Base-by-base conservation (phyloP, 495 filamentous ascomycete genomes). In the Aspergillus olivimuriae region DNA sequence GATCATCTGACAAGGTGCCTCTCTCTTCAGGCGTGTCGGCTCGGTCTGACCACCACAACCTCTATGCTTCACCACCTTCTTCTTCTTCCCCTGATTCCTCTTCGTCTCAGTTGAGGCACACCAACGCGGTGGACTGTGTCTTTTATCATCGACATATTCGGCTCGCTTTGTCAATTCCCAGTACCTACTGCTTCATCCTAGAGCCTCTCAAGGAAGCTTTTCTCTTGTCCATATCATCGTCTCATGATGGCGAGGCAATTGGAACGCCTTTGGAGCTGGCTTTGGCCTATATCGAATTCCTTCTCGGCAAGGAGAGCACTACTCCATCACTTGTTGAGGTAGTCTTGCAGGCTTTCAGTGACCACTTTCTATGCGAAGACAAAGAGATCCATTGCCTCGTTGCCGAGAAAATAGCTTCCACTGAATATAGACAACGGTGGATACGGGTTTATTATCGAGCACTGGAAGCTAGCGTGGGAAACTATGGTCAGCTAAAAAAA, bases 381-480 rank as follows among this genome's bases (percentile, higher is more conserved):
- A 41, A 22, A 16, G 56, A 59, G 4, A 59, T 59, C 17, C 56
- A 59, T 36, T 44, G 48, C 9, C 10, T 53, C 11, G 18, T 59
- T 32, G 44, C 38, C 4, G 39, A 44, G 2, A 16, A 39, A 7
- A 33, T 39, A 1, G 4, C 18, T 7, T 34, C 2, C 11, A n/a
- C 39, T 2, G 36, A 44, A 1, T 17, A 51, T 39, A 44, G 42
- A 16, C 46, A 47, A 19, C 34, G 17, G 8, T 49, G 35, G 43
- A 15, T 59, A 7, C 34, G 34, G 1, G 40, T 55, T 2, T 59
- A 59, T 20, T 56, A 56, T 42, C 34, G 37, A 8, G 44, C 42
- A 5, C 18, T 47, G 16, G 44, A 48, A 15, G 41, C 43, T 5
- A 41, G 34, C 9, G 39, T 33, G 0, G 18, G 26, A 23, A 5